A percentile compares a stretch with the other conserved stretches of the same genome.
These are phyloP conservation scores for Fomitopsis betulina DNA, from an alignment of 1,284 basidiomycete genomes.

Conservation along the genomic window DNA sequence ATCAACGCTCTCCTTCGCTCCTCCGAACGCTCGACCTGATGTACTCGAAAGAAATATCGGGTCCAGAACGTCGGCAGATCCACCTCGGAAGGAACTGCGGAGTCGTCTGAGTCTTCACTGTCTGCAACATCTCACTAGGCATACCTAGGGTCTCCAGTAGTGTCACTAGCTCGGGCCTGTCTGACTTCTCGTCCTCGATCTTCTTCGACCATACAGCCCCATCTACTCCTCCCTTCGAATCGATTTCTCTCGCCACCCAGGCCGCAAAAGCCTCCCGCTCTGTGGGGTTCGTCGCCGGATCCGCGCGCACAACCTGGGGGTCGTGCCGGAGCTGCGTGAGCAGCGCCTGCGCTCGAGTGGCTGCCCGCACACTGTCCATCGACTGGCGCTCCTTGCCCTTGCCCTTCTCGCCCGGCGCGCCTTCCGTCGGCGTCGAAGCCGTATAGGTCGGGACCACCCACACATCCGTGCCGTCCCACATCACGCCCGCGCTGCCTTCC, in stretches of 20 bases:
- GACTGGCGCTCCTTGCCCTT: slow-evolving; percentile 42
- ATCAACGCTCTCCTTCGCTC: slow-evolving; percentile 78
- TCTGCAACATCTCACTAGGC: slow-evolving; percentile 18
- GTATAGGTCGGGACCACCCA: slow-evolving; percentile 58
- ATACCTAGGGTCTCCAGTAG: slow-evolving; percentile 61
- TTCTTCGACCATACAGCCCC: slow-evolving; percentile 50
- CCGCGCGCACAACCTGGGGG: slow-evolving; percentile 69
- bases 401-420: slow-evolving; percentile 11
- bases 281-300: slow-evolving; percentile 52
- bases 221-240: slow-evolving; percentile 50
- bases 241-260: slow-evolving; percentile 57
- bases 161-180: slow-evolving; percentile 50
- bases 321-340: slow-evolving; percentile 73
- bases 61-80: slow-evolving; percentile 80
- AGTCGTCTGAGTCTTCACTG: not conserved
- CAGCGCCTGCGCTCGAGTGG: slow-evolving; percentile 77
- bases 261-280: slow-evolving; percentile 58
- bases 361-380: slow-evolving; percentile 45
- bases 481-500: slow-evolving; percentile 34
- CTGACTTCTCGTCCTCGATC: slow-evolving; percentile 45
- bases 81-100: slow-evolving; percentile 67
- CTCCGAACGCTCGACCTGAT: slow-evolving; percentile 84
- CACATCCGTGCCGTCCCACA: slow-evolving; percentile 83
- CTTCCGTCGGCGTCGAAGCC: slow-evolving; percentile 14
- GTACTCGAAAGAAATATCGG: slow-evolving; percentile 86